A percentile compares a stretch with the other conserved stretches of the same genome.
phyloP scores from a whole-genome alignment of 805 yeast genomes.

The Candida sithepensis region DNA sequence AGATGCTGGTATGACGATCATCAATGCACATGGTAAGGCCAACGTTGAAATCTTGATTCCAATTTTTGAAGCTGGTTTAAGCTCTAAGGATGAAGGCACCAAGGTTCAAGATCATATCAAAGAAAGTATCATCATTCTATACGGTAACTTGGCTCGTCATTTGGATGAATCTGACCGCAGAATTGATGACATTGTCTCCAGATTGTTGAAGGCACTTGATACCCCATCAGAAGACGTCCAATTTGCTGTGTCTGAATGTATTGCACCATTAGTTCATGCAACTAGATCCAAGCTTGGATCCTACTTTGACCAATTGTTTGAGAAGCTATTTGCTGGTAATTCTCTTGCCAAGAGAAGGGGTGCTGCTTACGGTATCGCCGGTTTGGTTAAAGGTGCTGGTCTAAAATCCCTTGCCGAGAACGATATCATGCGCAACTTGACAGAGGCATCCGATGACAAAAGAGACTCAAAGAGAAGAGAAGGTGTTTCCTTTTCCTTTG shows the following conservation, averaged over 20 bases:
- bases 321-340: conserved; percentile 52
- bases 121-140: conserved; percentile 79
- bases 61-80: conserved; percentile 69
- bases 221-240: conserved; percentile 92
- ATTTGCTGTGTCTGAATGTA: conserved; percentile 78
- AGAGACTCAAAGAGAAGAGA: conserved; percentile 72
- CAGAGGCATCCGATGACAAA: conserved; percentile 85
- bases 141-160: conserved; percentile 90
- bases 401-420: conserved; percentile 69
- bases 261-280: conserved; percentile 74
- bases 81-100: conserved; percentile 44
- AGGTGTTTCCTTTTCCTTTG: conserved; percentile 83
- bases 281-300: conserved; percentile 47
- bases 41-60: conserved; percentile 75
- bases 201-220: conserved; percentile 69
- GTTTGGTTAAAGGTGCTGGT: conserved; percentile 88
- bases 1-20: conserved; percentile 80
- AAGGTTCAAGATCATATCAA: conserved; percentile 58
- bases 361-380: conserved; percentile 95
- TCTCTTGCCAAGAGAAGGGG: conserved; percentile 67
- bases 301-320: conserved; percentile 57
- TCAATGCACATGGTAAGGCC: conserved; percentile 60
- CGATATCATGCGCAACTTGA: conserved; percentile 70
- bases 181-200: conserved; percentile 58
- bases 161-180: conserved; percentile 64